Base-by-base conservation (phyloP, 176 grass and related monocot genomes). In the Pontederia crassipes region DNA sequence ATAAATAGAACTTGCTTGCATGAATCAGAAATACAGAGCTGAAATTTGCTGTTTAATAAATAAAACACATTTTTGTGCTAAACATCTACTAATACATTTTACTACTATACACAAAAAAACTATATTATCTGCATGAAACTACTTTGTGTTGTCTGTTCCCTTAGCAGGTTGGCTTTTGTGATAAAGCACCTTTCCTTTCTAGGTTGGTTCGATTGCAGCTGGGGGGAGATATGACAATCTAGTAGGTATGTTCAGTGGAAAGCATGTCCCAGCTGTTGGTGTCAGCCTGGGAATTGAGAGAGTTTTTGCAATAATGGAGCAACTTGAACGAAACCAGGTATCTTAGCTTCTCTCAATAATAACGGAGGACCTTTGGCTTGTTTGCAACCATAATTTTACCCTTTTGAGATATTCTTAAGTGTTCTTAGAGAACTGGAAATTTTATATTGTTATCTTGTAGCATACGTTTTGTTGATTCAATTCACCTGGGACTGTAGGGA, bases 261-360 rank as follows among this genome's bases (percentile, higher is more conserved):
- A 92, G 68, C 82, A 83, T 71, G 88, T 98, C 58, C 87, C 94
- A 61, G 88, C 94, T 58, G 94, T 98, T 28, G 94, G 94, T 46
- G 84, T 98, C 4, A 98, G 94, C 77, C 94, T 92, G 59, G 94
- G 94, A 69, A 98, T 98, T 51, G 94, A 98, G 71, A 77, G 94
- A 55, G 94, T 98, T 35, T 98, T 98, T 20, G 68, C 94, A 68
- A 83, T 98, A 70, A 89, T 92, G 84, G 94, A 98, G 71, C 82
- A 98, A 62, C 84, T 83, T 46, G 94, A 90, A 66, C 79, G 46
- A 45, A 89, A 92, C 29, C 77, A 98, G 81, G 93, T 97, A 83
- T 49, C 28, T 87, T 14, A 72, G 88, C 53, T 98, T n/a, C n/a
- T n/a, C n/a, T n/a, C n/a, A n/a, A n/a, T n/a, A n/a, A n/a, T n/a